Conservation (phyloP, 768 basidiomycete species). For the Boletus rubescentipes region DNA sequence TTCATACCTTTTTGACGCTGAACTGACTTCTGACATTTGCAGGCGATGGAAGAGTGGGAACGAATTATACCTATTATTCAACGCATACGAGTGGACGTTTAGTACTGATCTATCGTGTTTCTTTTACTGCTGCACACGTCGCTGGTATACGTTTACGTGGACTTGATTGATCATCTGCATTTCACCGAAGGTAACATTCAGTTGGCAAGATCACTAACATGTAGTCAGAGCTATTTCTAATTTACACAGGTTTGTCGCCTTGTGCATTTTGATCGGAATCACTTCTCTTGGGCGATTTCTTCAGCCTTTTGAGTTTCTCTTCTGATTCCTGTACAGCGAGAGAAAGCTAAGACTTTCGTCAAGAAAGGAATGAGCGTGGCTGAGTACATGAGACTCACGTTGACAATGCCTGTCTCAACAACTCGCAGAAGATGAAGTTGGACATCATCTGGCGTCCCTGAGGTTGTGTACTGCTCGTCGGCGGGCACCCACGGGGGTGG, state of each 20-base stretch:
- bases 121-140: slow-evolving; percentile 14
- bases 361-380: background rate
- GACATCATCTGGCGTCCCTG: slow-evolving; percentile 59
- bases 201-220: background rate
- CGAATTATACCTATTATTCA: slow-evolving; percentile 91
- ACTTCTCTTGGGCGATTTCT: background rate
- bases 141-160: slow-evolving; percentile 10
- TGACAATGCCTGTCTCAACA: slow-evolving; percentile 82
- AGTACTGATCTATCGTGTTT: slow-evolving; percentile 31
- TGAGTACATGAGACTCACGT: slow-evolving; percentile 43
- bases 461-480: slow-evolving; percentile 63
- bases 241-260: slow-evolving; percentile 6
- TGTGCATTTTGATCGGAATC: slow-evolving; percentile 9
- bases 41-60: slow-evolving; percentile 99
- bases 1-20: background rate
- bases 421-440: slow-evolving; percentile 76
- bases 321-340: slow-evolving; percentile 80
- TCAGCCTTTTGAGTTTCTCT: slow-evolving; percentile 49
- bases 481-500: slow-evolving; percentile 83
- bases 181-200: slow-evolving; percentile 2
- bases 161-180: slow-evolving; percentile 7
- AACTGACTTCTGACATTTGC: slow-evolving; percentile 7
- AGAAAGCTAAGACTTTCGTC: slow-evolving; percentile 50
- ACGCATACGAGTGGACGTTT: slow-evolving; percentile 91
- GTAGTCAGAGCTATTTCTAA: background rate